Base-by-base conservation (phyloP, 139 green algal genomes). In the Protoeuglena noctilucae region DNA sequence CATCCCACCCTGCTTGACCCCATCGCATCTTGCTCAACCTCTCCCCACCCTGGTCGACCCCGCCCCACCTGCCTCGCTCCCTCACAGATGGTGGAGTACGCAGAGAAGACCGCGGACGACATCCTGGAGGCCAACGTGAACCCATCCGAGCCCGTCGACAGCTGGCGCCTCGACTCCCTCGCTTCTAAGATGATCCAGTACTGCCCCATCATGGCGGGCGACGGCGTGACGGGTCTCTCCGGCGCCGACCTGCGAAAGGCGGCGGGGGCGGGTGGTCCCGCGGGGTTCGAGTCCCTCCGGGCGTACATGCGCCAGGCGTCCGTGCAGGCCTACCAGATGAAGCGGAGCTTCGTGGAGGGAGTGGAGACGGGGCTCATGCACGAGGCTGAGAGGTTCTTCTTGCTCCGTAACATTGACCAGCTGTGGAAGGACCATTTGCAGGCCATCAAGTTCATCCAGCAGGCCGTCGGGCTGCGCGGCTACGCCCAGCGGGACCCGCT, bases 381-480 rank as follows among this genome's bases (percentile, higher is more conserved):
- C 25, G 79, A 95, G 49, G 87, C 85, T 25, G 73, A 90, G 72
- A 74, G 84, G 47, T 98, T 88, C 76, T 97, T 98, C 59, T 66
- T 98, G 51, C 76, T 96, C 1, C 76, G 72, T 7, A 83, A 97
- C 67, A 96, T 79, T 3, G 91, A 97, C 77, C 85, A 81, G 69
- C 70, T 94, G 34, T 98, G 91, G 91, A 95, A 96, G 78, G 83
- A 97, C 67, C 88, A 96, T 64, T 70, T 96, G 48, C 80, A 88
- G 67, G 81, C 85, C 28, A 94, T 99, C 66, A 94, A 94, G 71
- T 97, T 97, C 69, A 54, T 97, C 59, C 91, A 96, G 72, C 82
- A 93, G 72, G 89, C 86, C 2, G 86, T 96, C 49, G 81, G 83
- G 24, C 73, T 96, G 58, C 73, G 86, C 6, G 87, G 87, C 17